These are phyloP conservation scores for Cyclotella distinguenda DNA, from an alignment of 108 stramenopile species.

Conservation along the genomic window DNA sequence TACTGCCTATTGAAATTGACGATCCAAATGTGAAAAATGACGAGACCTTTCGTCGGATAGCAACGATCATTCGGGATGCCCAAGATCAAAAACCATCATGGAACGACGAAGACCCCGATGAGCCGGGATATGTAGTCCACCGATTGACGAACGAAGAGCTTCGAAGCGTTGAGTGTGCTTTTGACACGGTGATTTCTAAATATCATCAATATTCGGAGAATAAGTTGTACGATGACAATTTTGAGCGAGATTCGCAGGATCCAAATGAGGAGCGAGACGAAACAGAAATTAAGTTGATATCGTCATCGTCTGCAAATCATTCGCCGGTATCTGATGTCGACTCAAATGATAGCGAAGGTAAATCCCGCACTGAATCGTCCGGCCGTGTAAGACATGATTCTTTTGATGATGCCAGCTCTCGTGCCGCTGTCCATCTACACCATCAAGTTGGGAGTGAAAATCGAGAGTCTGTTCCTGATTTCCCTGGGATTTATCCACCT, in stretches of 20 bases:
- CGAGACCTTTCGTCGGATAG: slow-evolving; percentile 6
- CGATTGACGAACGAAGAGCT: slow-evolving; percentile 62
- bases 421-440: not conserved
- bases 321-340: slow-evolving; percentile 14
- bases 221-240: slow-evolving; percentile 43
- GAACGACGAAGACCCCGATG: slow-evolving; percentile 80
- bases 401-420: not conserved
- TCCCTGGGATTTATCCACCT: slow-evolving; percentile 69
- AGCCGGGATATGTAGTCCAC: slow-evolving; percentile 75
- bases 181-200: slow-evolving; percentile 61
- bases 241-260: slow-evolving; percentile 73
- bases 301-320: not conserved
- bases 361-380: slow-evolving; percentile 25
- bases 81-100: slow-evolving; percentile 41
- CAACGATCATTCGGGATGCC: slow-evolving; percentile 19
- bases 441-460: slow-evolving; percentile 15
- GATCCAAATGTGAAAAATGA: slow-evolving; percentile 5
- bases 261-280: slow-evolving; percentile 47
- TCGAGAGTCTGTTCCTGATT: slow-evolving; percentile 49
- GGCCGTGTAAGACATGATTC: not conserved
- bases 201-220: slow-evolving; percentile 46
- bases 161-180: slow-evolving; percentile 63
- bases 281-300: slow-evolving; percentile 16
- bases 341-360: slow-evolving; percentile 18
- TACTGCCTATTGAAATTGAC: slow-evolving; percentile 64